Base-by-base conservation (phyloP, 495 filamentous ascomycete species). In the Annulohypoxylon maeteangense region DNA sequence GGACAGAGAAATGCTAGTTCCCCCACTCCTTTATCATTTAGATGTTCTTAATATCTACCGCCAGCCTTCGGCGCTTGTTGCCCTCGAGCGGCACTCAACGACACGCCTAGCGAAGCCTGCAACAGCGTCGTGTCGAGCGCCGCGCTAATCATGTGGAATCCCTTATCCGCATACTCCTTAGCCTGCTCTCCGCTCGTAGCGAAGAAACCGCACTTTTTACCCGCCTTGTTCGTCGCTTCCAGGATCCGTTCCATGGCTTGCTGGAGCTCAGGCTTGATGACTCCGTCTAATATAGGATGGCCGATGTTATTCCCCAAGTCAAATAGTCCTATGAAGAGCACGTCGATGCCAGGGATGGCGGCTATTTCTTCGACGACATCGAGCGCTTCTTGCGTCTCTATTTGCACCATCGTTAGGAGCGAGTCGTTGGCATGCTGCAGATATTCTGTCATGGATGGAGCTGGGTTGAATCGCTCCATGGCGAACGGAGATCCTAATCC, bases 161-260 rank as follows among this genome's bases (percentile, higher is more conserved):
- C 92, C 69, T 85, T 84, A 18, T 92, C 85, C 0, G 85, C 87
- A 72, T 87, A 93, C 32, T 75, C 64, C 65, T 81, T 86, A 5
- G 91, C 87, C 74, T 93, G 88, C 67, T 87, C 84, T 0, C 89
- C 90, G 50, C 81, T 82, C 1, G 87, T 88, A 79, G 90, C 93
- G 76, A 91, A 95, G 58, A 97, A 94, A 29, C 90, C 93, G 40
- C 87, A 86, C 79, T 87, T 90, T 82, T 93, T 95, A 4, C 91
- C 91, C 0, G 89, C 87, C 8, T 78, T 82, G 36, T 84, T 81
- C 2, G 90, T 88, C 2, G 92, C 92, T 18, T 81, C 79, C 62
- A 88, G 73, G 54, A 93, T 86, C 18, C 84, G 85, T 36, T 83
- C 79, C 61, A 97, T 93, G 34, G 91, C 91, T 51, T 85, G 83